Evolutionary conservation across 1,139 yeast genomes (phyloP).

Genomic region (Candida sanyaensis): DNA sequence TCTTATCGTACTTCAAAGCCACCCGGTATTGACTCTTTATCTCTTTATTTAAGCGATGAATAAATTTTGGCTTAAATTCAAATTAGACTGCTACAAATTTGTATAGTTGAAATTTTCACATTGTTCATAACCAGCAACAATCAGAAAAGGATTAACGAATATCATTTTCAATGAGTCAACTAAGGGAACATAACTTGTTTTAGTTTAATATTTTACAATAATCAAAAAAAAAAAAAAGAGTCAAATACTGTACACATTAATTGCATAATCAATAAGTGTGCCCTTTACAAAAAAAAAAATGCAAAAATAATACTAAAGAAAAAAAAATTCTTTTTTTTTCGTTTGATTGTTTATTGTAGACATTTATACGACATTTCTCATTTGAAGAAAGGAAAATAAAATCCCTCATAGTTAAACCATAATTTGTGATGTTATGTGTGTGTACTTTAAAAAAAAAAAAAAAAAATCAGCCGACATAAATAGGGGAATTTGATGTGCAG

Average conservation of each 20-base stretch:
- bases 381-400: neutral
- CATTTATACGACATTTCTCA: neutral
- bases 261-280: too few relatives aligned
- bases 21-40: too few relatives aligned
- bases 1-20: too few relatives aligned
- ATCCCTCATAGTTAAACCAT: conserved; percentile 5
- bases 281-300: neutral
- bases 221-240: neutral
- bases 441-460: neutral
- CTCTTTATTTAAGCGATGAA: too few relatives aligned
- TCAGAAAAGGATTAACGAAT: too few relatives aligned
- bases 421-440: too few relatives aligned
- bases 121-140: too few relatives aligned
- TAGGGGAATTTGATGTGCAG: neutral
- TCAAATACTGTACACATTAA: neutral
- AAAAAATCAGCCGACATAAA: conserved; percentile 3
- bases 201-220: neutral
- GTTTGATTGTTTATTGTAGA: neutral
- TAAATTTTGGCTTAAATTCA: neutral
- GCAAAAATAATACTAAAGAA: neutral
- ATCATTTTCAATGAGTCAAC: neutral
- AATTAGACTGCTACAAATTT: neutral
- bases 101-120: too few relatives aligned
- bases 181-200: neutral
- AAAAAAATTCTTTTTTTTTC: neutral